A percentile compares a stretch with the other conserved stretches of the same genome.
These are phyloP conservation scores for Coelastrella sp. DNA, from an alignment of 139 green algal genomes.

Conservation along the genomic window DNA sequence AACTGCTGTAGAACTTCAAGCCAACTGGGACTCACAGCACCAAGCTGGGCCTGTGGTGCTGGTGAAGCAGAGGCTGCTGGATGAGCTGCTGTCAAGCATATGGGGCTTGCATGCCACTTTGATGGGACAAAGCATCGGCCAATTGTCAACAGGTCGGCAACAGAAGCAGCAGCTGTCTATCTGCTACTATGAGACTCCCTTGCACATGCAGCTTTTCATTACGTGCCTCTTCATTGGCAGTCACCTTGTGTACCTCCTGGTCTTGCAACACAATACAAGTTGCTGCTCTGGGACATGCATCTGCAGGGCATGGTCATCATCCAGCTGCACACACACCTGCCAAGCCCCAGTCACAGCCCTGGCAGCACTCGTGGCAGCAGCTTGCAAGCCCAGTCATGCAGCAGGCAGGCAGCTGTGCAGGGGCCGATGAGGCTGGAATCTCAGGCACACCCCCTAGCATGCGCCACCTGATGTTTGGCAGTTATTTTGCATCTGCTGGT, in stretches of 20 bases:
- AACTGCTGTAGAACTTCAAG: not conserved
- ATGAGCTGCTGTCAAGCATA: constrained; percentile 35
- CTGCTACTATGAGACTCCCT: not conserved
- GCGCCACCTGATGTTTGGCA: not conserved
- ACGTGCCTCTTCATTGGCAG: too few relatives aligned
- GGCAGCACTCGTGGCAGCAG: not conserved
- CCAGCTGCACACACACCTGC: not conserved
- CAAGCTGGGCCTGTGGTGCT: not conserved
- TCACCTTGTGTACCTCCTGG: too few relatives aligned
- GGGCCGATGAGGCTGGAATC: not conserved
- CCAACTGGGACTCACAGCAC: not conserved
- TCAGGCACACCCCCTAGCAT: not conserved
- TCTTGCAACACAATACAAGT: too few relatives aligned
- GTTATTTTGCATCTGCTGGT: not conserved
- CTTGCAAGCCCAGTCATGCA: not conserved
- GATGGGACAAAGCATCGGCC: not conserved
- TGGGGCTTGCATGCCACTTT: constrained; percentile 33
- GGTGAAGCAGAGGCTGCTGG: constrained; percentile 29
- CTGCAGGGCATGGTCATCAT: too few relatives aligned
- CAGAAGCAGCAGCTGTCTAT: too few relatives aligned
- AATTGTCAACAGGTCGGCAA: not conserved
- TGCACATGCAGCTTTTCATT: not conserved
- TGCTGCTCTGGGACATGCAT: too few relatives aligned
- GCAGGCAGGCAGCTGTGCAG: not conserved
- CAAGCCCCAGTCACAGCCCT: not conserved